phyloP scores from a whole-genome alignment of 306 rosid species.

The Carpinus fangiana region DNA sequence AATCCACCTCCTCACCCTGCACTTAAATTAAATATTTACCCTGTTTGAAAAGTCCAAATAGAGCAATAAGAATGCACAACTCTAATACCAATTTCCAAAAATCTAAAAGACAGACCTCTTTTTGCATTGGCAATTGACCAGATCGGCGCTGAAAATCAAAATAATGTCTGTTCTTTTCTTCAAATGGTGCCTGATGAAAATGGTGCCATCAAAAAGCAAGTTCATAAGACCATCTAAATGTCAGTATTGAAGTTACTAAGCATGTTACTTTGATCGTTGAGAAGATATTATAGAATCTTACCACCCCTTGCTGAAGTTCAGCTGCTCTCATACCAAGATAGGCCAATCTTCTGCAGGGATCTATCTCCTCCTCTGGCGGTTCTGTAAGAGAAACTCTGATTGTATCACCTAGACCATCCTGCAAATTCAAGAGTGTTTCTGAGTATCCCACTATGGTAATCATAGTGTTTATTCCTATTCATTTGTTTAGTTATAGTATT shows the following conservation, averaged over 20 bases:
- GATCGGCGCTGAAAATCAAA: constrained; percentile 95
- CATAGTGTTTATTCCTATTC: background rate
- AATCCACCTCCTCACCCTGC: constrained; percentile 97
- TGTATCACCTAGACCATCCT: constrained; percentile 99
- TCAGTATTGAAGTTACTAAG: constrained; percentile 15
- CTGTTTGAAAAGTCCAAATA: background rate
- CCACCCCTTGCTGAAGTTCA: constrained; percentile 92
- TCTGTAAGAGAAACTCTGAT: constrained; percentile 98
- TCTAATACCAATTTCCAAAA: background rate
- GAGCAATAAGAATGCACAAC: constrained; percentile 8
- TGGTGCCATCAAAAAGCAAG: constrained; percentile 16
- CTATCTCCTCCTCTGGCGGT: constrained; percentile 97
- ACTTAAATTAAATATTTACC: constrained; percentile 17
- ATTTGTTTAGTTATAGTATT: background rate
- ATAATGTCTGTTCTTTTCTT: constrained; percentile 88
- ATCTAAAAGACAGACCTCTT: constrained; percentile 58
- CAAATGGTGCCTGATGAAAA: constrained; percentile 78
- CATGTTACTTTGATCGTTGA: constrained; percentile 13
- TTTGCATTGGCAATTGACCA: constrained; percentile 90
- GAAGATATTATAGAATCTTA: constrained; percentile 44
- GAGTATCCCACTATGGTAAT: background rate
- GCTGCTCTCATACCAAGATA: constrained; percentile 85
- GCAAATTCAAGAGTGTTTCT: constrained; percentile 16
- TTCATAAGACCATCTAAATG: constrained; percentile 16
- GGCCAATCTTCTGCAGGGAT: constrained; percentile 91